These are phyloP conservation scores for Clavispora santaluciae DNA, from an alignment of 805 yeast genomes.

Conservation along the genomic window DNA sequence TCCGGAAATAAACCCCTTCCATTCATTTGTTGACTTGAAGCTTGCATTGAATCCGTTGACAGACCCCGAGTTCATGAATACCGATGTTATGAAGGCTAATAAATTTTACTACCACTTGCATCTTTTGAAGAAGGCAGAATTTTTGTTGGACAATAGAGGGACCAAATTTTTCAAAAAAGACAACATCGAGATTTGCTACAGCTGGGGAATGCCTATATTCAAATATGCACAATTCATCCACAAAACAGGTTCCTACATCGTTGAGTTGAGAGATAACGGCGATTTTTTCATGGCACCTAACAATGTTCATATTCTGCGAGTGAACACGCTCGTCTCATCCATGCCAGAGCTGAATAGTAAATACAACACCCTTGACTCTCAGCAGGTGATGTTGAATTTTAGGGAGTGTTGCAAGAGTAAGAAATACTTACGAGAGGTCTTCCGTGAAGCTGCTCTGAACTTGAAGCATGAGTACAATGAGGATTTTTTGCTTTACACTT, in stretches of 20 bases:
- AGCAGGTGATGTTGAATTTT: slow-evolving; percentile 67
- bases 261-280: slow-evolving; percentile 77
- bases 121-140: slow-evolving; percentile 64
- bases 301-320: slow-evolving; percentile 73
- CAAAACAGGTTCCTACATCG: slow-evolving; percentile 81
- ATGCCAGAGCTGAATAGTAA: slow-evolving; percentile 25
- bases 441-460: slow-evolving; percentile 52
- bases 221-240: slow-evolving; percentile 88
- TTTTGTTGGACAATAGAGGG: slow-evolving; percentile 76
- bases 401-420: slow-evolving; percentile 55
- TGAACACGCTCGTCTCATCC: slow-evolving; percentile 41
- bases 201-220: slow-evolving; percentile 88
- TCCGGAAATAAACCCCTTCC: slow-evolving; percentile 79
- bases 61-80: slow-evolving; percentile 47
- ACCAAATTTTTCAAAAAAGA: slow-evolving; percentile 53
- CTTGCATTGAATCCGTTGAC: slow-evolving; percentile 70
- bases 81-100: slow-evolving; percentile 42
- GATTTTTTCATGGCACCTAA: slow-evolving; percentile 82
- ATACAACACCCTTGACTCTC: slow-evolving; percentile 53
- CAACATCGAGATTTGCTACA: slow-evolving; percentile 65
- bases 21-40: slow-evolving; percentile 69
- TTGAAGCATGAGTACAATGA: slow-evolving; percentile 34
- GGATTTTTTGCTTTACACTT: slow-evolving; percentile 12
- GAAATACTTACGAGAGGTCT: slow-evolving; percentile 44
- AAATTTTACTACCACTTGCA: slow-evolving; percentile 74